phyloP scores from a whole-genome alignment of 257 asterid genomes.

The Solanum ossicruentum region DNA sequence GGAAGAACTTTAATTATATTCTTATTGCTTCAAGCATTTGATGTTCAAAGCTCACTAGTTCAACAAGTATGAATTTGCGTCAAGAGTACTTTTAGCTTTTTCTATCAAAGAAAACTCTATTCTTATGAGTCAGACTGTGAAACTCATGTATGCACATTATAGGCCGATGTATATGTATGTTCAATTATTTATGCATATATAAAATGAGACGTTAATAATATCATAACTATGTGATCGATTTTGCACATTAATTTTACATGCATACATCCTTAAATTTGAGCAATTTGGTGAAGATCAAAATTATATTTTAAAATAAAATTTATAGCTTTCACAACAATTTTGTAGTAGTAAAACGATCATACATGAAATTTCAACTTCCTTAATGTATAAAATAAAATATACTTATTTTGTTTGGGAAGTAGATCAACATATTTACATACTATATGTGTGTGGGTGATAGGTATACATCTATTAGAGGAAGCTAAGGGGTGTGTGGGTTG shows the following conservation, averaged over 20 bases:
- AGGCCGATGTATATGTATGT: not conserved
- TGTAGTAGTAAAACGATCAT: not conserved
- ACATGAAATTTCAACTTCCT: not conserved
- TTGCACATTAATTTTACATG: not conserved
- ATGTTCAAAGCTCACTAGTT: not conserved
- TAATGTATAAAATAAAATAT: not conserved
- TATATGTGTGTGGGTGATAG: not conserved
- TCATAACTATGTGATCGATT: not conserved
- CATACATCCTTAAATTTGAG: not conserved
- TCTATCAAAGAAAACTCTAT: not conserved
- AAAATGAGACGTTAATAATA: not conserved
- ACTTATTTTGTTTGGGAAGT: not conserved
- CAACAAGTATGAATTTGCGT: not conserved
- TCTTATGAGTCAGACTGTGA: not conserved
- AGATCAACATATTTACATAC: not conserved
- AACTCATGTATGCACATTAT: not conserved
- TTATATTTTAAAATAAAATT: too few species aligned
- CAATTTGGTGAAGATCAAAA: not conserved
- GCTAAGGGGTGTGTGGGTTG: slow-evolving; percentile 22
- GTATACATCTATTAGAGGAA: not conserved
- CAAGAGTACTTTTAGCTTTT: not conserved
- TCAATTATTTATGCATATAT: not conserved
- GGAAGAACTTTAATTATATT: not conserved
- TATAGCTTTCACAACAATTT: not conserved
- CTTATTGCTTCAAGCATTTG: not conserved